A percentile compares a stretch with the other conserved stretches of the same genome.
Evolutionary conservation across 2,329 filamentous ascomycete species (phyloP).

Genomic region (Fusarium mexicanum): DNA sequence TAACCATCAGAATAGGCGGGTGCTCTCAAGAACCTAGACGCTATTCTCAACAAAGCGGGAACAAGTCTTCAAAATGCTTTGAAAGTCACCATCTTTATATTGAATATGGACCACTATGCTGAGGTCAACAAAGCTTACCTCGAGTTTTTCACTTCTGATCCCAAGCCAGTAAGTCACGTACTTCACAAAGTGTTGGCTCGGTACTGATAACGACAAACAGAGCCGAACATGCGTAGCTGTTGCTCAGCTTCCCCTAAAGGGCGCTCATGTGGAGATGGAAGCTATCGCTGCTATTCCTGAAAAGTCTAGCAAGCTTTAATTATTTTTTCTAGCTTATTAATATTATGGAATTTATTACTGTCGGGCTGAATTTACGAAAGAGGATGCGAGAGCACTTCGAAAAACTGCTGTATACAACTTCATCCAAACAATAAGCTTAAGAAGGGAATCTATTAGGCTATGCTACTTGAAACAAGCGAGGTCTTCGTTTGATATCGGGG

Average conservation of each 20-base stretch:
- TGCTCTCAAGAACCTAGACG: not conserved
- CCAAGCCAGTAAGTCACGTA: not conserved
- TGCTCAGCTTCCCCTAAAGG: not conserved
- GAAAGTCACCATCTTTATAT: not conserved
- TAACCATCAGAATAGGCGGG: not conserved
- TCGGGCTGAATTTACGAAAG: not conserved
- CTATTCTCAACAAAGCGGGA: not conserved
- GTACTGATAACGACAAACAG: not conserved
- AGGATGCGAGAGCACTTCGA: not conserved
- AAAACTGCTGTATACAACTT: not conserved
- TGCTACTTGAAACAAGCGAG: accelerated
- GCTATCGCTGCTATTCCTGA: not conserved
- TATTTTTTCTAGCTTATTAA: not conserved
- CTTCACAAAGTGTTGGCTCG: not conserved
- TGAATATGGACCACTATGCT: not conserved
- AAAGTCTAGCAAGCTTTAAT: not conserved
- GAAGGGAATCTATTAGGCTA: accelerated
- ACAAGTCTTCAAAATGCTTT: slow-evolving; percentile 1
- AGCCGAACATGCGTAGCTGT: not conserved
- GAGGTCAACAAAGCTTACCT: not conserved
- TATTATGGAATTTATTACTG: not conserved
- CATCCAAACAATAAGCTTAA: not conserved
- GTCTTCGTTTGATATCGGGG: not conserved
- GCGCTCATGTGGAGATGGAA: not conserved
- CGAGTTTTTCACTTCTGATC: not conserved